A percentile compares a stretch with the other conserved stretches of the same genome.
These are phyloP conservation scores for Endothia cerciana DNA, from an alignment of 2,329 filamentous ascomycete genomes.

Conservation along the genomic window DNA sequence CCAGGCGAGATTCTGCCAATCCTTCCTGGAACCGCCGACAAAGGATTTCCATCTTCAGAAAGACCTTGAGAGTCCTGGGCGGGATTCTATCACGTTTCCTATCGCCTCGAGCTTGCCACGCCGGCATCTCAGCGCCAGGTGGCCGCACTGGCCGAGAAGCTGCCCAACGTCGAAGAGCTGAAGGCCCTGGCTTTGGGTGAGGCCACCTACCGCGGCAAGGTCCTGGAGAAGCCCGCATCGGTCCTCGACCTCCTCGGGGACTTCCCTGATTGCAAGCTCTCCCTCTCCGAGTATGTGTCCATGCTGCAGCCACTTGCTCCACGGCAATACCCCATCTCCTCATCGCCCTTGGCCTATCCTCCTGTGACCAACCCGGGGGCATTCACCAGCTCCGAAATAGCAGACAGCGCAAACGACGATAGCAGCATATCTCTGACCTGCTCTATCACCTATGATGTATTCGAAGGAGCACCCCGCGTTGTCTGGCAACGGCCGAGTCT, in stretches of 20 bases:
- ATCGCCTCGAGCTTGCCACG: conserved; percentile 32
- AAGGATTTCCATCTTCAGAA: background rate
- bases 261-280: conserved; percentile 51
- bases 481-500: conserved; percentile 38
- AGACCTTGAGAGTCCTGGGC: background rate
- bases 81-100: background rate
- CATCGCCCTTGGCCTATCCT: conserved; percentile 53
- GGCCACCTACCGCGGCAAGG: conserved; percentile 40
- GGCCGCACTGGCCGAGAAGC: conserved; percentile 19
- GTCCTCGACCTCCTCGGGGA: conserved; percentile 59
- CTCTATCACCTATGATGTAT: conserved; percentile 59
- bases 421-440: conserved; percentile 10
- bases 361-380: conserved; percentile 40
- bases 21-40: too few species aligned
- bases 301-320: conserved; percentile 62
- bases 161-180: conserved; percentile 27
- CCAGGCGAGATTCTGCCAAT: too few species aligned
- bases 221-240: conserved; percentile 51
- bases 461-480: conserved; percentile 50
- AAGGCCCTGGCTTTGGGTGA: conserved; percentile 28
- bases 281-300: conserved; percentile 57
- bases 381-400: conserved; percentile 4
- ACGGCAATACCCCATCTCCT: conserved; percentile 62
- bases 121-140: conserved; percentile 32
- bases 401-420: background rate